These are phyloP conservation scores for Paramecium bursaria DNA, from an alignment of 73 alveolate genomes.

Conservation along the genomic window DNA sequence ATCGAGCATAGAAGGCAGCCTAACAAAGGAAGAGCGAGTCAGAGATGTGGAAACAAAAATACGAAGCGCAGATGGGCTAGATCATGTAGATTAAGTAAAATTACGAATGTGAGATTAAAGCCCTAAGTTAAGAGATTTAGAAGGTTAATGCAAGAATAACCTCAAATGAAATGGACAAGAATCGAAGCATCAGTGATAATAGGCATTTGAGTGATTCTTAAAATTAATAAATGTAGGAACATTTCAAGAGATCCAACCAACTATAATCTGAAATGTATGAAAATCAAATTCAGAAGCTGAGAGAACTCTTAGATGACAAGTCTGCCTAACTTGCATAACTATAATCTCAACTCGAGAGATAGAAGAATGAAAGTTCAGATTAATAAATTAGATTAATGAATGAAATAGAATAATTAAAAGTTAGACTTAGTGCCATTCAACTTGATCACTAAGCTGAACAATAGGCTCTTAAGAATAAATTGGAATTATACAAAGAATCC, in stretches of 20 bases:
- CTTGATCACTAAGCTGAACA: conserved; percentile 41
- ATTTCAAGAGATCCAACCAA: conserved; percentile 29
- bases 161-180: conserved; percentile 16
- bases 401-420: conserved; percentile 10
- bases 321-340: conserved; percentile 22
- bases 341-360: conserved; percentile 27
- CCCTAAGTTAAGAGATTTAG: conserved; percentile 1
- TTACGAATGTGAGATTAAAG: conserved; percentile 45
- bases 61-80: conserved; percentile 32
- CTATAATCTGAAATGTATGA: conserved; percentile 46
- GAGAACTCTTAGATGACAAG: conserved; percentile 53
- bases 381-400: conserved; percentile 50
- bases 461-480: conserved; percentile 6
- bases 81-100: conserved; percentile 33
- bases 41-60: conserved; percentile 61
- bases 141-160: conserved; percentile 6
- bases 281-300: conserved; percentile 13
- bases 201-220: conserved; percentile 11
- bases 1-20: conserved; percentile 46
- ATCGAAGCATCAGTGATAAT: conserved; percentile 19
- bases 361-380: conserved; percentile 26
- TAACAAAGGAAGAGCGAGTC: conserved; percentile 54
- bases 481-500: conserved; percentile 36
- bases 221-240: not conserved
- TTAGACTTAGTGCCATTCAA: conserved; percentile 53